phyloP scores from a whole-genome alignment of 805 yeast species.

The Candida wancherniae region DNA sequence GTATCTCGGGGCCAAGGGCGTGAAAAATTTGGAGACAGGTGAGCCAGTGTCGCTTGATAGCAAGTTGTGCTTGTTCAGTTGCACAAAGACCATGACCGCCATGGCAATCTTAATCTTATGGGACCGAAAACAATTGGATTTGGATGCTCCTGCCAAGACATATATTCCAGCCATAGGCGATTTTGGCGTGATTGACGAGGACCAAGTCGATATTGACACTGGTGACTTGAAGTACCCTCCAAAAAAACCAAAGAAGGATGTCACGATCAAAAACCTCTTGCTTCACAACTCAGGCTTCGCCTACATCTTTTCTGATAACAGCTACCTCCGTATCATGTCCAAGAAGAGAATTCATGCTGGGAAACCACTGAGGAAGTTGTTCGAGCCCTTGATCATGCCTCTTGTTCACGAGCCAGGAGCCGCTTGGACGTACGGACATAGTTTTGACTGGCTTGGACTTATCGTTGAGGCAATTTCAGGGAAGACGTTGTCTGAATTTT shows the following conservation, averaged over 20 bases:
- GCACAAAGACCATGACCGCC: conserved; percentile 21
- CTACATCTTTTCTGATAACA: conserved; percentile 29
- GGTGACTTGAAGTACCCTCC: conserved; percentile 11
- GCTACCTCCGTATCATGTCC: conserved; percentile 21
- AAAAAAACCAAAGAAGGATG: conserved; percentile 8
- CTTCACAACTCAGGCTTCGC: conserved; percentile 26
- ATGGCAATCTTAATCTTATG: conserved; percentile 32
- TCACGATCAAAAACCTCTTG: conserved; percentile 16
- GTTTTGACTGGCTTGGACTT: conserved; percentile 37
- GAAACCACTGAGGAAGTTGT: conserved; percentile 22
- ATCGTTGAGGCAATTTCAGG: conserved; percentile 33
- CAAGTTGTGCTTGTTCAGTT: conserved; percentile 12
- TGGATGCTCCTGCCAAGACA: conserved; percentile 30
- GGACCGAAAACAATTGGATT: conserved; percentile 27
- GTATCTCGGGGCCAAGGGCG: conserved; percentile 12
- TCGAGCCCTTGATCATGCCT: conserved; percentile 22
- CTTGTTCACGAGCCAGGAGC: conserved; percentile 35
- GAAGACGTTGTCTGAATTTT: conserved; percentile 26
- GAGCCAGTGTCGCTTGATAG: conserved; percentile 9
- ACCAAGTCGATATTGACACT: conserved; percentile 12
- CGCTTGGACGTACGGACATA: conserved; percentile 34
- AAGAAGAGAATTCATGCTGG: conserved; percentile 18
- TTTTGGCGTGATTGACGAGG: conserved; percentile 12
- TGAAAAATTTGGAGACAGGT: conserved; percentile 7
- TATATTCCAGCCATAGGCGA: conserved; percentile 31